Conservation (phyloP, 371 early-diverging fungal species). For the Mortierella sp. region DNA sequence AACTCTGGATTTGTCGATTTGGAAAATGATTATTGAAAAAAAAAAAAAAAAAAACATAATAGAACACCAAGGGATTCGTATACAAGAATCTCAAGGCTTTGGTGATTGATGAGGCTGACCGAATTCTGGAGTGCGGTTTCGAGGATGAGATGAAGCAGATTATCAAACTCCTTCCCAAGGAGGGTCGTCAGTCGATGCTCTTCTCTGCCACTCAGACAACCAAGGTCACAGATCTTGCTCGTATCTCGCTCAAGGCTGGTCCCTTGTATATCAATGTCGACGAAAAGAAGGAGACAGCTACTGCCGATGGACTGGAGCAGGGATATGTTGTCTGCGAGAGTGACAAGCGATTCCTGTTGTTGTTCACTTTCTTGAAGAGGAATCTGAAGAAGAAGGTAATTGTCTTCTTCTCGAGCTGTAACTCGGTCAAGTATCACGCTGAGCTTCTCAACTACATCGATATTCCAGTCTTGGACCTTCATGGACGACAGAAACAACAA, state of each 20-base stretch:
- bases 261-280: slow-evolving; percentile 98
- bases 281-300: slow-evolving; percentile 89
- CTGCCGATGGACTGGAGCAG: slow-evolving; percentile 95
- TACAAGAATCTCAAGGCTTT: slow-evolving; percentile 90
- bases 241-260: slow-evolving; percentile 88
- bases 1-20: neutral
- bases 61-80: slow-evolving; percentile 92
- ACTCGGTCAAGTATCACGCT: slow-evolving; percentile 94
- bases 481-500: slow-evolving; percentile 94
- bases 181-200: slow-evolving; percentile 94
- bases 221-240: slow-evolving; percentile 96
- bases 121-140: slow-evolving; percentile 97
- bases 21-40: too few relatives aligned
- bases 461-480: slow-evolving; percentile 94
- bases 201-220: slow-evolving; percentile 99
- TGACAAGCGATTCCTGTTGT: slow-evolving; percentile 90
- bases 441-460: slow-evolving; percentile 97
- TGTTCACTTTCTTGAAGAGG: slow-evolving; percentile 93
- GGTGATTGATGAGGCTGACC: slow-evolving; percentile 99
- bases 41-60: neutral
- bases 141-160: slow-evolving; percentile 99
- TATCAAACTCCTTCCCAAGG: slow-evolving; percentile 79
- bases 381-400: slow-evolving; percentile 96
- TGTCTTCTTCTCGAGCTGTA: slow-evolving; percentile 97
- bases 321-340: slow-evolving; percentile 94